Evolutionary conservation across 164 flowering plant species (phyloP), one percentile per base, ranked within the genome.

Genomic region (Stephania yunnanensis): DNA sequence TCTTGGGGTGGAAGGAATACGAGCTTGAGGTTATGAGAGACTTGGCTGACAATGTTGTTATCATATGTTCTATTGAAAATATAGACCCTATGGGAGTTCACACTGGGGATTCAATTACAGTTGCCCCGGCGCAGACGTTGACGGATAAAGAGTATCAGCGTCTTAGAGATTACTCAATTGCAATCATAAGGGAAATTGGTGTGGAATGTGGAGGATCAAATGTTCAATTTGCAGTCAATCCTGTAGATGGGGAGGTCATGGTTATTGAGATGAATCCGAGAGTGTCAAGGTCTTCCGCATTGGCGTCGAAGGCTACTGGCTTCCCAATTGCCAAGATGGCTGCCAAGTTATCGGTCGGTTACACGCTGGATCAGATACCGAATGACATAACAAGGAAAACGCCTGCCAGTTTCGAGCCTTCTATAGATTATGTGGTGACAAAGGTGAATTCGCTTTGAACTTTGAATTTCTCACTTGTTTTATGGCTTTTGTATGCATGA

Each of bases 181-280:
- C 94, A 29, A 95, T 95, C 2, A 95, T 95, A 20, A 84, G 98
- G 85, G 99, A 95, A 77, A 93, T 95, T 78, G 99, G 99, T 29
- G 99, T 95, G 48, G 99, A 95, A 73, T 95, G 99, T 79, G 99
- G 99, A 19, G 98, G 98, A 55, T 95, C 99, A 1, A 95, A 95
- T 81, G 99, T 95, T 77, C 99, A 95, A 86, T 95, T 95, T 83
- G 97, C 99, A 11, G 89, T 95, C 5, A 95, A 92, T 84, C 98
- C 98, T 0, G 77, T 25, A 17, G 97, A 95, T 81, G 99, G 99
- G 5, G 97, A 93, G 82, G 98, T 93, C 17, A 93, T 95, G 99
- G 86, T 95, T n/a, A 95, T 95, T 79, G 99, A 93, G 84, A 95
- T 95, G 98, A 95, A 95, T 71, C 99, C 99, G 13, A 90, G 99